Percentiles rank a stretch among this genome's conserved stretches.
phyloP scores from a whole-genome alignment of 2,329 filamentous ascomycete genomes.

The Mycosphaerella sp. region DNA sequence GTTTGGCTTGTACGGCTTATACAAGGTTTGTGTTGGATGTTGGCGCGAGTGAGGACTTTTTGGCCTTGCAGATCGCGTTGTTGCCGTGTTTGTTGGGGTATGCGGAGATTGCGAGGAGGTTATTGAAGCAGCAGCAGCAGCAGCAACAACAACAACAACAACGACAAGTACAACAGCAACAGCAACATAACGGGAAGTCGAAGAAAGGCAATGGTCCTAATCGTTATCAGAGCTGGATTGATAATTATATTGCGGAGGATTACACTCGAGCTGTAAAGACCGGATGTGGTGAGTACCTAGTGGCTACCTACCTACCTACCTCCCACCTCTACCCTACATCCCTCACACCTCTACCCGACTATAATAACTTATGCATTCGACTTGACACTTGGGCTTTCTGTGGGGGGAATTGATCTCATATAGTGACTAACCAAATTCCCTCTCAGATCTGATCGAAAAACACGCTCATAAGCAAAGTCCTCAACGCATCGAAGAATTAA shows the following conservation, averaged over 20 bases:
- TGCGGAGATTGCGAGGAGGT: constrained; percentile 65
- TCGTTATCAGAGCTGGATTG: constrained; percentile 82
- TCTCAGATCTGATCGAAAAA: constrained; percentile 64
- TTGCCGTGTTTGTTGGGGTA: constrained; percentile 90
- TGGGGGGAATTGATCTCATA: too few species aligned
- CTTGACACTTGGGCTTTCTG: too few species aligned
- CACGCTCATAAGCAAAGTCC: constrained; percentile 68
- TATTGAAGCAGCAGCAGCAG: constrained; percentile 35
- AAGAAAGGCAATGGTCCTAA: constrained; percentile 13
- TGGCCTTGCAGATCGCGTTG: constrained; percentile 77
- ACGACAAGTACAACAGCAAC: too few species aligned
- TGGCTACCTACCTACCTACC: too few species aligned
- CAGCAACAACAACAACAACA: too few species aligned
- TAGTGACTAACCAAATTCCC: too few species aligned
- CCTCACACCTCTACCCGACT: too few species aligned
- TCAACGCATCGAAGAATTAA: constrained; percentile 70
- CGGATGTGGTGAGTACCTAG: constrained; percentile 55
- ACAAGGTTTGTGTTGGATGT: constrained; percentile 79
- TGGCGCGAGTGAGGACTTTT: constrained; percentile 79
- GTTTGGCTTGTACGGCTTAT: constrained; percentile 72
- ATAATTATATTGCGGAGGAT: constrained; percentile 78
- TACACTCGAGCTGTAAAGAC: constrained; percentile 66
- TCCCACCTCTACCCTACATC: too few species aligned
- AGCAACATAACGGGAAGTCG: too few species aligned
- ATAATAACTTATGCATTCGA: too few species aligned